phyloP scores from a whole-genome alignment of 371 early-diverging fungal species.

The Mucor circinelloides region DNA sequence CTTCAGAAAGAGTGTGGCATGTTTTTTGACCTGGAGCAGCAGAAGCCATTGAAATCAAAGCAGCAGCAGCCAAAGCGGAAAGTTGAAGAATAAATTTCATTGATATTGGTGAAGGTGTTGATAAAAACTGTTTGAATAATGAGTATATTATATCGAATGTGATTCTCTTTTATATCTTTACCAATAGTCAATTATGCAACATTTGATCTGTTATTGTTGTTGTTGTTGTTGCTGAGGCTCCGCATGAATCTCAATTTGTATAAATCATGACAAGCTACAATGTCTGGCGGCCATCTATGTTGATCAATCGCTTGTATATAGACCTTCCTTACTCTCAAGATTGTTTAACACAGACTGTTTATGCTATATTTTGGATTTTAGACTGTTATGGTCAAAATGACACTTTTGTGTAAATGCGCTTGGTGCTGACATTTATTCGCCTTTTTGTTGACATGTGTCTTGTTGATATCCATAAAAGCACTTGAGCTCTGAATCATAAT shows the following conservation, averaged over 20 bases:
- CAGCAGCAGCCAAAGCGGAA: neutral
- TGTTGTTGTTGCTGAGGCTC: neutral
- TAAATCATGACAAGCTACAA: neutral
- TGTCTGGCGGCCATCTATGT: too few relatives aligned
- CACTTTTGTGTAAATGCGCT: too few relatives aligned
- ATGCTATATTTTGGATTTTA: too few relatives aligned
- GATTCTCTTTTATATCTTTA: neutral
- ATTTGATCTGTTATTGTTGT: neutral
- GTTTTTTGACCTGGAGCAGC: conserved; percentile 10
- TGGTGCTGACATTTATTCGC: too few relatives aligned
- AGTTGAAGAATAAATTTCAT: conserved; percentile 20
- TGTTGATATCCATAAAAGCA: neutral
- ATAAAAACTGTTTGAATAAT: neutral
- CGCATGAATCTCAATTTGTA: neutral
- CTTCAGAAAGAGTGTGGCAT: conserved; percentile 20
- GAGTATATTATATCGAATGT: neutral
- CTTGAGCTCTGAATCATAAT: neutral
- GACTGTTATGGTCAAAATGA: too few relatives aligned
- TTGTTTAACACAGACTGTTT: too few relatives aligned
- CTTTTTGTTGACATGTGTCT: neutral
- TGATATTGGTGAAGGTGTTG: neutral
- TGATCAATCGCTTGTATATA: too few relatives aligned
- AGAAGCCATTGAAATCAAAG: conserved; percentile 2
- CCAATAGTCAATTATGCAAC: neutral
- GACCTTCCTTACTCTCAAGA: too few relatives aligned